Conservation (phyloP, 257 asterid genomes). For the Nicotiana benthamiana region DNA sequence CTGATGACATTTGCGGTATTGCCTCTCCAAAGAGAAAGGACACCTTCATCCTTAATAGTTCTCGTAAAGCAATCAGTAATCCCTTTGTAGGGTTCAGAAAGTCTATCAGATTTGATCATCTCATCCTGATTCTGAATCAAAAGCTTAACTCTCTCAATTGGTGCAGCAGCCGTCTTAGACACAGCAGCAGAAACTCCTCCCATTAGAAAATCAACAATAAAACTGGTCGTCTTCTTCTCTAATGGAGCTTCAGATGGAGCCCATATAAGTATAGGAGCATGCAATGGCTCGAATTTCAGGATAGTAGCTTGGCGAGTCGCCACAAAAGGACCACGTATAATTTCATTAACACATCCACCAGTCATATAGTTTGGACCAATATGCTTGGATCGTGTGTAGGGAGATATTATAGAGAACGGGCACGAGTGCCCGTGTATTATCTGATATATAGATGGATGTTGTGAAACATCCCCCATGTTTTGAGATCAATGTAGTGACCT, state of each 20-base stretch:
- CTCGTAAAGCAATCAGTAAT: constrained; percentile 19
- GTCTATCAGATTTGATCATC: constrained; percentile 18
- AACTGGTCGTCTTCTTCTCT: constrained; percentile 8
- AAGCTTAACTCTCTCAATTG: constrained; percentile 19
- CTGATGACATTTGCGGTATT: constrained; percentile 15
- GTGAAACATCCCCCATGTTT: not conserved
- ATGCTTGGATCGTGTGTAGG: not conserved
- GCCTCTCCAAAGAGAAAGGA: constrained; percentile 24
- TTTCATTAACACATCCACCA: not conserved
- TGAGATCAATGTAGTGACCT: not conserved
- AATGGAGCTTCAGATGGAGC: constrained; percentile 4
- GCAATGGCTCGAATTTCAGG: not conserved
- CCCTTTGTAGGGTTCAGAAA: constrained; percentile 18
- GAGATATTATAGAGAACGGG: constrained; percentile 4
- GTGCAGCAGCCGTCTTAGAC: constrained; percentile 9
- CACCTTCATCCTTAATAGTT: constrained; percentile 22
- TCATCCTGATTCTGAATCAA: constrained; percentile 26
- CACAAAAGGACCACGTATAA: constrained; percentile 3
- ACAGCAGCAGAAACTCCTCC: constrained; percentile 29
- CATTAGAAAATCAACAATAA: constrained; percentile 19
- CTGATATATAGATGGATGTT: constrained; percentile 6
- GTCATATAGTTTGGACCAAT: not conserved
- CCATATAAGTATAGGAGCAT: constrained; percentile 2
- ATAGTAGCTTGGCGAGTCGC: not conserved
- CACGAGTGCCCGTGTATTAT: constrained; percentile 6